Evolutionary conservation across 192 early-diverging fungal species (phyloP).

Genomic region (Backusella westeae): DNA sequence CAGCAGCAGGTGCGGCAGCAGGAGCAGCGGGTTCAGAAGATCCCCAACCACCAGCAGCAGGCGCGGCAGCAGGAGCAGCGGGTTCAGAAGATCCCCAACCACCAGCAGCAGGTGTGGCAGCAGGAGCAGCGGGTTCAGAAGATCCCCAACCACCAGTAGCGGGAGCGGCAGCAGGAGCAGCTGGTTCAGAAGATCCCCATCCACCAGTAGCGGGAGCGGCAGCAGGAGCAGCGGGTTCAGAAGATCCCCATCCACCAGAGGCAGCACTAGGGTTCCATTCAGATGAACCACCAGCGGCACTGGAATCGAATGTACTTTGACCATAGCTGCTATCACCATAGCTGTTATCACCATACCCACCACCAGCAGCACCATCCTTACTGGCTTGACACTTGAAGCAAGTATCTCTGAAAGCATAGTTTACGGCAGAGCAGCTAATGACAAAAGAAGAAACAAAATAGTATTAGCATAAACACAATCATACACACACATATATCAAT

Average conservation of each 20-base stretch:
- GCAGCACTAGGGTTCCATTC: constrained; percentile 6
- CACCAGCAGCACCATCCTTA: constrained; percentile 13
- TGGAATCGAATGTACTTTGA: background rate
- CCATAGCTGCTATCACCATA: constrained; percentile 18
- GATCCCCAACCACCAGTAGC: constrained; percentile 11
- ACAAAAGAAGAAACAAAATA: background rate
- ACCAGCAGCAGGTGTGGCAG: background rate
- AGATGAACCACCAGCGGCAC: constrained; percentile 13
- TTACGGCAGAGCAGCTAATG: constrained; percentile 23
- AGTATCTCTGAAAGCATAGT: constrained; percentile 25
- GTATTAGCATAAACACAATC: background rate
- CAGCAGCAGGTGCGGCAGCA: background rate
- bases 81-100: constrained; percentile 13
- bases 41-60: constrained; percentile 17
- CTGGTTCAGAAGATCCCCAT: constrained; percentile 9
- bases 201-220: constrained; percentile 4
- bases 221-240: background rate
- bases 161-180: constrained; percentile 1
- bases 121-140: background rate
- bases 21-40: background rate
- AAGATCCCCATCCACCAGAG: constrained; percentile 17
- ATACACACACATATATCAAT: background rate
- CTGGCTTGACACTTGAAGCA: constrained; percentile 28
- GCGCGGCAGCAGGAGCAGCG: background rate
- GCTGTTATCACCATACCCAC: constrained; percentile 6